These are phyloP conservation scores for Moesziomyces parantarcticus DNA, from an alignment of 1,284 basidiomycete genomes.

Conservation along the genomic window DNA sequence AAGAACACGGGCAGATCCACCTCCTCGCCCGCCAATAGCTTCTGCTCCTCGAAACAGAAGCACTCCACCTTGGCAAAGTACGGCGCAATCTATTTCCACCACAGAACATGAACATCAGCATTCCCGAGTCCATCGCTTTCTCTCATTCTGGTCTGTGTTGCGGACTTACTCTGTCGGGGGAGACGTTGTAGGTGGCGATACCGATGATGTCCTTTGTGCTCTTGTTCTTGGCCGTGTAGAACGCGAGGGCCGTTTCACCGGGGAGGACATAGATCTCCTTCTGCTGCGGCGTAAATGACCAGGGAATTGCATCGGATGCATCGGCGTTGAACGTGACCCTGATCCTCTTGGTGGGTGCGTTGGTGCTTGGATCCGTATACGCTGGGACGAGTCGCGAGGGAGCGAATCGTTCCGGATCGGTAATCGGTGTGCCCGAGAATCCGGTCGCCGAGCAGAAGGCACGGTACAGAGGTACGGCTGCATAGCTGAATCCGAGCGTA, in stretches of 20 bases:
- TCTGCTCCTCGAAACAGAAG: constrained; percentile 99
- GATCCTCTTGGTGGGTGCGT: constrained; percentile 71
- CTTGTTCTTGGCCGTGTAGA: constrained; percentile 92
- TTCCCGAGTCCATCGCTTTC: neutral
- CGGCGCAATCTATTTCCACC: constrained; percentile 80
- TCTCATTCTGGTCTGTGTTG: neutral
- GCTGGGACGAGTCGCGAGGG: constrained; percentile 54
- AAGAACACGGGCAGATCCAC: constrained; percentile 98
- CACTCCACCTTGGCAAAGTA: constrained; percentile 99
- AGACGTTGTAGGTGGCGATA: constrained; percentile 98
- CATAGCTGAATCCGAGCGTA: constrained; percentile 87
- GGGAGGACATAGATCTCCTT: constrained; percentile 89
- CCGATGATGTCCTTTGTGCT: constrained; percentile 90
- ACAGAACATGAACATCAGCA: neutral
- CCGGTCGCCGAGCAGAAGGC: constrained; percentile 98
- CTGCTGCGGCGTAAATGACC: constrained; percentile 92
- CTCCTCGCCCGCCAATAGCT: constrained; percentile 91
- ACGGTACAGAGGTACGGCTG: constrained; percentile 94
- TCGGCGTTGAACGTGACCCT: constrained; percentile 97
- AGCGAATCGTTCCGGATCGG: constrained; percentile 68
- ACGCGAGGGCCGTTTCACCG: constrained; percentile 94
- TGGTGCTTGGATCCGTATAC: constrained; percentile 68
- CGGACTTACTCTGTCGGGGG: constrained; percentile 82
- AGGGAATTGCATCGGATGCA: constrained; percentile 85
- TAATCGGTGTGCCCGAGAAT: constrained; percentile 92